Evolutionary conservation across 164 flowering plant species (phyloP).

Genomic region (Aristolochia fimbriata): DNA sequence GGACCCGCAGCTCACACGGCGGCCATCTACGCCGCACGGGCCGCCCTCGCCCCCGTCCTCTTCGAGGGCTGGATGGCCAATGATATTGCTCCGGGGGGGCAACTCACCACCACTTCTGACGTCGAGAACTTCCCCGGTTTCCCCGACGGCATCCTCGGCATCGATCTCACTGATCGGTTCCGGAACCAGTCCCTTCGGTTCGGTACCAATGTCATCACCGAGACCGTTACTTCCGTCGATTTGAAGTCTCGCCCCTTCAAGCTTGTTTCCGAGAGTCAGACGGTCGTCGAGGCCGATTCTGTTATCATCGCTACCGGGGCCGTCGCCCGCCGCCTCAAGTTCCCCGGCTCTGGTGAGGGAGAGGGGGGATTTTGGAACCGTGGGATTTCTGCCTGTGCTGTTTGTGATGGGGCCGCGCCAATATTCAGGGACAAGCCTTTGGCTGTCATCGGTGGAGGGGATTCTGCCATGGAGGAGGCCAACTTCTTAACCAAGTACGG

Average conservation of each 20-base stretch:
- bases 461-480: constrained; percentile 97
- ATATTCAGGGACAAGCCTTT: constrained; percentile 72
- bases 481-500: constrained; percentile 79
- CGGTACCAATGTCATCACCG: constrained; percentile 66
- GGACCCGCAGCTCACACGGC: constrained; percentile 99
- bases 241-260: constrained; percentile 53
- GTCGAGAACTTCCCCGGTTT: constrained; percentile 99
- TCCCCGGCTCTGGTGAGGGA: constrained; percentile 57
- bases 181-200: constrained; percentile 60
- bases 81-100: constrained; percentile 95
- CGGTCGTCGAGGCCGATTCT: constrained; percentile 55
- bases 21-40: constrained; percentile 88
- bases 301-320: constrained; percentile 88
- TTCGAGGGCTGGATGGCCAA: constrained; percentile 99
- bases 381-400: constrained; percentile 90
- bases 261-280: constrained; percentile 35
- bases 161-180: constrained; percentile 61
- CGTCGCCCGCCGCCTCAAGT: constrained; percentile 58
- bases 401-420: constrained; percentile 82
- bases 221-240: constrained; percentile 66
- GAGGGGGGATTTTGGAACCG: constrained; percentile 72
- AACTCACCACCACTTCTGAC: constrained; percentile 92
- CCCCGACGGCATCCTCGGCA: constrained; percentile 66
- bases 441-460: constrained; percentile 95
- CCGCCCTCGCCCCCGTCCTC: constrained; percentile 80